Evolutionary conservation across 169 alveolate species (phyloP), one percentile per base, ranked within the genome.

Genomic region (Plasmodium vivax): DNA sequence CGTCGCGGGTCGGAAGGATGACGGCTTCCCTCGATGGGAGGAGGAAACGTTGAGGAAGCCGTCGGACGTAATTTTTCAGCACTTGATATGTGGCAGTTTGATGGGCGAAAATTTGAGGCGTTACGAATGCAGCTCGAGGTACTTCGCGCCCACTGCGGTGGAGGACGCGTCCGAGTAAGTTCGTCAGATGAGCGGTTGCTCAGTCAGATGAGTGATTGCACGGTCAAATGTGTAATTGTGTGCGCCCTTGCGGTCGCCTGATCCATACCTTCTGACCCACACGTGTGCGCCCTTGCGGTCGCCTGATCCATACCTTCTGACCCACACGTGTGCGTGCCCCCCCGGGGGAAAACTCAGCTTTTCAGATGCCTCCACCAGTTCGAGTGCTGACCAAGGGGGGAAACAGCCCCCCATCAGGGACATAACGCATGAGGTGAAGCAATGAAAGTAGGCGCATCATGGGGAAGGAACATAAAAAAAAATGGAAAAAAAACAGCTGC

Each of bases 301-400:
- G 74, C 30, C 32, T 58, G 14, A 16, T 68, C 16, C 36, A 16
- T 68, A 3, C 38, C 77, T 19, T 68, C 62, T 68, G n/a, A 68
- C 5, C 14, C 77, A 68, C n/a, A 68, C 27, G 43, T 68, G 3
- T 30, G n/a, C 38, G 38, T 68, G 43, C 38, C 12, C 32, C 32
- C 77, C 36, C 14, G 77, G 43, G 32, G 77, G 43, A 23, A 23
- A 27, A 68, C 30, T 72, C 34, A 88, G 94, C 36, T 79, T 43
- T 68, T 77, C 88, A 58, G 94, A 88, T 80, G 32, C 56, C 9
- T 88, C 94, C 2, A 58, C 30, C 6, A 58, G 83, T 56, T 88
- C 94, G 74, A 56, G 79, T 79, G 36, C 23, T 14, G 36, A 10
- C 8, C 45, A 68, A 23, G 14, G 47, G 30, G 54, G 45, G 58